Conservation (phyloP, 2,329 filamentous ascomycete genomes). For the Colletotrichum musae region DNA sequence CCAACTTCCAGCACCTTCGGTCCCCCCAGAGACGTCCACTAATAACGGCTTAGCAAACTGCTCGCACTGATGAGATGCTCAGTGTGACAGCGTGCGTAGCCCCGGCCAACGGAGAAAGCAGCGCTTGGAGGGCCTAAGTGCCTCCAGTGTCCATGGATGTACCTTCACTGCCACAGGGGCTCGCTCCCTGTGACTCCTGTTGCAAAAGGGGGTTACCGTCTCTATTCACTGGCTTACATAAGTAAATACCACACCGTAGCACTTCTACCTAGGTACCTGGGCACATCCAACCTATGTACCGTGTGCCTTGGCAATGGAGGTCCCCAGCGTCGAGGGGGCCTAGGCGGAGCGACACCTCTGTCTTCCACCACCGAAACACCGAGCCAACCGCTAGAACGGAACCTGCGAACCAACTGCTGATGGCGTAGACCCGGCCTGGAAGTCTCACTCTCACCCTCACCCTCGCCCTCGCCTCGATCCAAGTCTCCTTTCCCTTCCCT, state of each 20-base stretch:
- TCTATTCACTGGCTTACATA: slow-evolving; percentile 3
- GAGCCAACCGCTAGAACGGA: no score
- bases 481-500: slow-evolving; percentile 11
- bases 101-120: neutral
- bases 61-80: neutral
- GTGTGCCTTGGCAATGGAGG: no score
- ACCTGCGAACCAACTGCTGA: no score
- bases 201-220: neutral
- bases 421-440: neutral
- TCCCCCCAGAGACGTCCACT: neutral
- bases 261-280: no score
- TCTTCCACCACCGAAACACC: no score
- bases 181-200: neutral
- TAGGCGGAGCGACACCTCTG: no score
- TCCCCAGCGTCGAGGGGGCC: no score
- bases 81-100: slow-evolving; percentile 13
- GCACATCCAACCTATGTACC: no score
- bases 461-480: slow-evolving; percentile 17
- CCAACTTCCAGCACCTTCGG: slow-evolving; percentile 30
- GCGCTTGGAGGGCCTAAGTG: neutral
- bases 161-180: slow-evolving; percentile 25
- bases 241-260: neutral
- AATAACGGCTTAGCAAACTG: slow-evolving; percentile 1
- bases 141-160: neutral
- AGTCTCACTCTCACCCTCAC: neutral